phyloP scores from a whole-genome alignment of 371 early-diverging fungal species.

The Mortierella sp. region DNA sequence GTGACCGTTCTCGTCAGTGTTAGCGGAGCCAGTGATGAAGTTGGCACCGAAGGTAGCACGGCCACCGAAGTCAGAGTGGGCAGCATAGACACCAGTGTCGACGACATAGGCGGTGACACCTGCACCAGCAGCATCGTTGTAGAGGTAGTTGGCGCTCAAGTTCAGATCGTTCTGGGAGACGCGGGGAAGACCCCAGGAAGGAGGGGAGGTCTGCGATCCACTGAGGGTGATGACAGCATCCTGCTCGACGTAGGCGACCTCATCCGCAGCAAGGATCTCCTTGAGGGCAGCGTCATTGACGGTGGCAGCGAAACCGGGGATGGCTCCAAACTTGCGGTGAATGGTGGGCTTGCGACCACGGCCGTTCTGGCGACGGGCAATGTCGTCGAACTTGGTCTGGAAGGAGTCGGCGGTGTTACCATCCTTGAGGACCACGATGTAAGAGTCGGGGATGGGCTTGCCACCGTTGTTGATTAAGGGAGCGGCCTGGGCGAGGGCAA shows the following conservation, averaged over 20 bases:
- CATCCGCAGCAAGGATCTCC: conserved; percentile 27
- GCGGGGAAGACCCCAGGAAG: conserved; percentile 52
- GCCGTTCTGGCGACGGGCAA: conserved; percentile 17
- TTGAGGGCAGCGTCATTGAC: conserved; percentile 18
- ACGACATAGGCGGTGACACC: conserved; percentile 67
- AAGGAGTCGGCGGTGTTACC: conserved; percentile 10
- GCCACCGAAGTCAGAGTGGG: conserved; percentile 67
- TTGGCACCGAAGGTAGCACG: conserved; percentile 45
- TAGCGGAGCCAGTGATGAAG: conserved; percentile 54
- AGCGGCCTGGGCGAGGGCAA: conserved; percentile 27
- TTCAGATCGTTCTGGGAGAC: conserved; percentile 27
- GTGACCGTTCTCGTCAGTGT: conserved; percentile 63
- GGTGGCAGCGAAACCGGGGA: conserved; percentile 21
- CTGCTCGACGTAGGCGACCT: conserved; percentile 51
- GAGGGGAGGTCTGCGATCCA: conserved; percentile 30
- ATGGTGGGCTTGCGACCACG: conserved; percentile 23
- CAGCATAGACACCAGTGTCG: conserved; percentile 62
- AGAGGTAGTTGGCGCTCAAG: conserved; percentile 20
- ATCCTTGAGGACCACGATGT: conserved; percentile 41
- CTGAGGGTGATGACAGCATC: conserved; percentile 32
- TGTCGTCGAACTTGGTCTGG: conserved; percentile 21
- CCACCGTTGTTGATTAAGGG: conserved; percentile 12
- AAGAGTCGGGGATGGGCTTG: conserved; percentile 30
- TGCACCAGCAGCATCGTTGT: conserved; percentile 33
- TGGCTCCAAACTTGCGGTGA: conserved; percentile 3